Evolutionary conservation across 306 rosid genomes (phyloP), one percentile per base, ranked within the genome.

Genomic region (Biancaea sappan): DNA sequence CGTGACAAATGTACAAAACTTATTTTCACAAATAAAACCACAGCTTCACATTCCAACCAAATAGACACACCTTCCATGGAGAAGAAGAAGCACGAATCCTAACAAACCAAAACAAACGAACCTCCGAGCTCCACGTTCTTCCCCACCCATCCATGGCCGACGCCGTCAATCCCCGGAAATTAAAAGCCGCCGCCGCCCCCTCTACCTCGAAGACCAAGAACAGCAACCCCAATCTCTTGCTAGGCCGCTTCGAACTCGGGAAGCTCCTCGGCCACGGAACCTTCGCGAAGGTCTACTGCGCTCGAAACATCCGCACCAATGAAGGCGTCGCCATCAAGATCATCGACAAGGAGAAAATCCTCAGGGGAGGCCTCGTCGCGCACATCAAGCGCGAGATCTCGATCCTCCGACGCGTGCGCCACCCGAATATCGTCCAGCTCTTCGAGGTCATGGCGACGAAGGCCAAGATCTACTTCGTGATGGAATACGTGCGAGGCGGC

Each of bases 381-480:
- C 88, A 88, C 62, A 86, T 88, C 62, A 88, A 88, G 60, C 85
- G 88, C 8, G 92, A 88, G 80, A 88, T 88, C 80, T 76, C 88
- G 2, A 78, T 81, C 62, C 89, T 88, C 81, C 88, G 91, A 57
- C 89, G 86, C 11, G 88, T 86, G 4, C 89, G 90, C 8, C 89
- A 86, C 76, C 93, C 93, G 0, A 80, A 88, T 77, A 85, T 88
- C 18, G 93, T 88, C 2, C 83, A 82, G 18, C 84, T 86, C 32
- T 86, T 84, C 46, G 93, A 88, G 47, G 93, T 88, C 2, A 88
- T 88, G 93, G 93, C 91, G 5, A 86, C 87, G 2, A 82, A 83
- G 5, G 56, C 81, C 7, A 88, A 88, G 87, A 86, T 86, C 80
- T 88, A 80, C 76, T 84, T 88, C 18, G 86, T 83, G 37, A 88